Evolutionary conservation across 163 green algal species (phyloP).

Genomic region (Scenedesmus sp.): DNA sequence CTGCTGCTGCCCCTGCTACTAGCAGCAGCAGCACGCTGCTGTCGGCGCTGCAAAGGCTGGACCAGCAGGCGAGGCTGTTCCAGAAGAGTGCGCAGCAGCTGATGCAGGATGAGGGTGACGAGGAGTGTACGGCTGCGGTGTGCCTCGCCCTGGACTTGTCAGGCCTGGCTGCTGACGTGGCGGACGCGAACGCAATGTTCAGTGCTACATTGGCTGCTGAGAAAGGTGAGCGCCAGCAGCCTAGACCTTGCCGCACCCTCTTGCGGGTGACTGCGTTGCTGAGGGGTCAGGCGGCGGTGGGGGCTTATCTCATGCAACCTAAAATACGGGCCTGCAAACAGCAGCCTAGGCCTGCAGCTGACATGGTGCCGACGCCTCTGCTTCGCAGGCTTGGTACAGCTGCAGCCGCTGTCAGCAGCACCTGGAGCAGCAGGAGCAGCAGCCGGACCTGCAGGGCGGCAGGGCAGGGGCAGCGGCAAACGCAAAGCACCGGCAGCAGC

Average conservation of each 20-base stretch:
- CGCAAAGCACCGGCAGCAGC: not conserved
- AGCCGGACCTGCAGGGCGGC: not conserved
- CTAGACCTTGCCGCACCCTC: not conserved
- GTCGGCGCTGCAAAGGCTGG: conserved; percentile 31
- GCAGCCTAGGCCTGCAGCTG: no score
- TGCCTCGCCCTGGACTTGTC: conserved; percentile 42
- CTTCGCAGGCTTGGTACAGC: not conserved
- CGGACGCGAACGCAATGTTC: not conserved
- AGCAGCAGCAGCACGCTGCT: conserved; percentile 29
- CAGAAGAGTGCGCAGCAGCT: conserved; percentile 28
- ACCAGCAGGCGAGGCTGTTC: conserved; percentile 33
- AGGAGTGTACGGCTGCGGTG: conserved; percentile 26
- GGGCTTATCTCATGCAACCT: no score
- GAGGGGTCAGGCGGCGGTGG: no score
- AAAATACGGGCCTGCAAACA: not conserved
- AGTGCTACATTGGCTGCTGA: not conserved
- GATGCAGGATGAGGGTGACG: conserved; percentile 27
- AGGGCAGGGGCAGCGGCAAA: not conserved
- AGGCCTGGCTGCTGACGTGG: not conserved
- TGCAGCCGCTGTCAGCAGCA: conserved; percentile 24
- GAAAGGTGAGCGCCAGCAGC: not conserved
- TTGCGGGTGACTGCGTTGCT: not conserved
- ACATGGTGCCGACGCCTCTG: not conserved
- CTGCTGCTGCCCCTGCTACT: not conserved
- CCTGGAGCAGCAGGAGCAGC: not conserved